Conservation (phyloP, 345 rosid genomes). For the Eucalyptus decipiens region DNA sequence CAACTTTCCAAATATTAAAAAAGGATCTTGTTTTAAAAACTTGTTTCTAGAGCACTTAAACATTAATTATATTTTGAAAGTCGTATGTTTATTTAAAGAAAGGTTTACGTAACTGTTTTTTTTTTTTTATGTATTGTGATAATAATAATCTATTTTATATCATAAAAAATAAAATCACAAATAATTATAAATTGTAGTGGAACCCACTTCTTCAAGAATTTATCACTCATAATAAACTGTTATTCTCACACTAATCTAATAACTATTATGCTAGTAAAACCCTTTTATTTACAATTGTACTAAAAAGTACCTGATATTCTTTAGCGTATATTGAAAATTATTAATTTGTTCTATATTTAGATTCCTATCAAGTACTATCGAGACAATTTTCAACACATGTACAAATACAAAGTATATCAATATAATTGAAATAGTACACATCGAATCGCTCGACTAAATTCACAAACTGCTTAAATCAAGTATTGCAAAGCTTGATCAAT, state of each 20-base stretch:
- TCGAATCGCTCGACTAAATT: not conserved
- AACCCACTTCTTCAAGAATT: rapidly evolving
- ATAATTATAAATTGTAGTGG: rapidly evolving
- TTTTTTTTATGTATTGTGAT: too few relatives aligned
- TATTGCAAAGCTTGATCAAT: not conserved
- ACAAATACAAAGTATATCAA: not conserved
- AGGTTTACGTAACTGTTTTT: rapidly evolving
- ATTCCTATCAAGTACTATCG: not conserved
- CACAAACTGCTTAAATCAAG: not conserved
- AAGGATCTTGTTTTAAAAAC: not conserved
- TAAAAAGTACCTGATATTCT: too few relatives aligned
- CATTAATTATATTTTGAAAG: too few relatives aligned
- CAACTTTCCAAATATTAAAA: too few relatives aligned
- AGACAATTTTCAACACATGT: not conserved
- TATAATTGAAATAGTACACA: not conserved
- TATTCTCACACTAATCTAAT: rapidly evolving
- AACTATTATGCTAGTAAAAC: too few relatives aligned
- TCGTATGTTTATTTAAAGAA: too few relatives aligned
- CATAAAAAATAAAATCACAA: too few relatives aligned
- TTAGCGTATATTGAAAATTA: too few relatives aligned
- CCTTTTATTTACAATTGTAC: too few relatives aligned
- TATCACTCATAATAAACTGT: rapidly evolving
- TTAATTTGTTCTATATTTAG: too few relatives aligned
- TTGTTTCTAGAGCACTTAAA: not conserved
- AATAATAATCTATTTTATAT: too few relatives aligned